Conservation (phyloP, 129 eudicot species). For the Flaveria ramosissima region DNA sequence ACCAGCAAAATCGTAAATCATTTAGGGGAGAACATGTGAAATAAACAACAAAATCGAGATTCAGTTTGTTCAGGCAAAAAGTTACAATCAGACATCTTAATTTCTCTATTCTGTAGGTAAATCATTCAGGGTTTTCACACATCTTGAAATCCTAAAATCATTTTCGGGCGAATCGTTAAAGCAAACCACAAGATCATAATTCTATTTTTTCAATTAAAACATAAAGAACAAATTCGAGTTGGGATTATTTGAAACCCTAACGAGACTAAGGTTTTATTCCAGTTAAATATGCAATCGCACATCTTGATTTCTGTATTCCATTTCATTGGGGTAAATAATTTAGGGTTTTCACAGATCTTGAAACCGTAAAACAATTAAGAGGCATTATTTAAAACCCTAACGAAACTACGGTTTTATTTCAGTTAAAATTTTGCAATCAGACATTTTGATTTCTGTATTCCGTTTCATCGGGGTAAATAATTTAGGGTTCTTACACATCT, state of each 20-base stretch:
- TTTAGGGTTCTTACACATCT: background rate
- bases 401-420: background rate
- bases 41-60: background rate
- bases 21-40: background rate
- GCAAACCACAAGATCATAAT: background rate
- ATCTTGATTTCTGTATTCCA: too few relatives aligned
- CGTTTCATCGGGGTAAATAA: too few relatives aligned
- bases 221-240: background rate
- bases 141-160: too few relatives aligned
- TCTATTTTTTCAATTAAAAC: background rate
- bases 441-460: too few relatives aligned
- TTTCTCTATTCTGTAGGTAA: too few relatives aligned
- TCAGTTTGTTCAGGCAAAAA: too few relatives aligned
- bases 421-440: background rate
- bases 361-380: background rate
- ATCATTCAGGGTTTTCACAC: too few relatives aligned
- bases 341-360: background rate
- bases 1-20: background rate
- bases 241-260: background rate
- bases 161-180: too few relatives aligned
- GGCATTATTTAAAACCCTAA: conserved; percentile 10
- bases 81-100: too few relatives aligned
- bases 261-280: background rate
- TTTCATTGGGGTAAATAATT: too few relatives aligned
- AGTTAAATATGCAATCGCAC: background rate